Evolutionary conservation across 495 filamentous ascomycete genomes (phyloP).

Genomic region (Penicillium goetzii): DNA sequence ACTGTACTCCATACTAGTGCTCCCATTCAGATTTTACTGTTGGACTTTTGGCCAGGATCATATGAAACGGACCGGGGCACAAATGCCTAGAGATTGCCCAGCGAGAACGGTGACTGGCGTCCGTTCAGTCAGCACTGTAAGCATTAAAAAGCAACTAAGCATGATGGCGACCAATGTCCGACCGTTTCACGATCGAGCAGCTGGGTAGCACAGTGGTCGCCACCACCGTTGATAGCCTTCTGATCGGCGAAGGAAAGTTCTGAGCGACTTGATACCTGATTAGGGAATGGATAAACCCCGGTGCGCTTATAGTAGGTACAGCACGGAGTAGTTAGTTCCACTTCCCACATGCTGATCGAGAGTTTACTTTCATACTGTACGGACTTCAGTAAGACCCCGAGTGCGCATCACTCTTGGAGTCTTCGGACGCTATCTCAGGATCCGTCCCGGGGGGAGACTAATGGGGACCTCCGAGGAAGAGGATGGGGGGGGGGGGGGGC

Average conservation of each 20-base stretch:
- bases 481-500: constrained; percentile 14
- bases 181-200: constrained; percentile 33
- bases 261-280: constrained; percentile 22
- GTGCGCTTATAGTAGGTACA: background rate
- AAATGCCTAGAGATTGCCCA: background rate
- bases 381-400: background rate
- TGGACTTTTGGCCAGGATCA: constrained; percentile 29
- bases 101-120: background rate
- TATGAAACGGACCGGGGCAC: constrained; percentile 29
- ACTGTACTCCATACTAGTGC: background rate
- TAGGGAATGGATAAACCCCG: constrained; percentile 26
- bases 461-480: constrained; percentile 4
- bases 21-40: background rate
- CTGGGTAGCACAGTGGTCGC: constrained; percentile 27
- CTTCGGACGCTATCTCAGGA: background rate
- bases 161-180: constrained; percentile 27
- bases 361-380: background rate
- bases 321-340: background rate
- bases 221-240: constrained; percentile 34
- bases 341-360: constrained; percentile 29
- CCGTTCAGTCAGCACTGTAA: constrained; percentile 7
- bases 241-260: constrained; percentile 26
- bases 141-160: constrained; percentile 9
- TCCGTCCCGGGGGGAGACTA: constrained; percentile 3
- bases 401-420: background rate